Evolutionary conservation across 345 rosid genomes (phyloP).

Genomic region (Carallia brachiata): DNA sequence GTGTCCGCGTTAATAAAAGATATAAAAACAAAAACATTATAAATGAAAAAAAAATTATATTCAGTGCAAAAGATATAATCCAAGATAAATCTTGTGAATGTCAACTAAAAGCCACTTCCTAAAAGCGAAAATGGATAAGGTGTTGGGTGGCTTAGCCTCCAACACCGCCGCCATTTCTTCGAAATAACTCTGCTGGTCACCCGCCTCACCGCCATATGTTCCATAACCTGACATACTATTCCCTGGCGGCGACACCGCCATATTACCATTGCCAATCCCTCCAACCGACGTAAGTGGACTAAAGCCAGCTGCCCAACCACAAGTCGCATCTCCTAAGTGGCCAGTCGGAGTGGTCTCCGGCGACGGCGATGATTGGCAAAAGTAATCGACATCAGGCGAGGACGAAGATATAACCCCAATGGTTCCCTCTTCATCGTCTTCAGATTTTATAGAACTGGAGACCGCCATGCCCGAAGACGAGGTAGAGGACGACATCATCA

Average conservation of each 20-base stretch:
- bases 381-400: conserved; percentile 27
- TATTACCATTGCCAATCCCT: conserved; percentile 7
- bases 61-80: conserved; percentile 25
- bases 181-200: conserved; percentile 33
- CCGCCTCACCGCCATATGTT: conserved; percentile 13
- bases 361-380: conserved; percentile 29
- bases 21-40: background rate
- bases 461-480: conserved; percentile 41
- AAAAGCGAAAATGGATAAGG: conserved; percentile 85
- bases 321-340: conserved; percentile 24
- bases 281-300: background rate
- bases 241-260: conserved; percentile 20
- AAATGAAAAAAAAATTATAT: background rate
- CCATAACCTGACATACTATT: conserved; percentile 20
- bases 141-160: conserved; percentile 38
- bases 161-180: conserved; percentile 41
- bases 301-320: background rate
- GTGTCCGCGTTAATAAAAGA: background rate
- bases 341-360: conserved; percentile 35
- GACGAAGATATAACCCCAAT: conserved; percentile 36
- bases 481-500: conserved; percentile 34
- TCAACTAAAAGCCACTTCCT: conserved; percentile 65
- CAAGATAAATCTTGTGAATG: conserved; percentile 27
- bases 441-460: conserved; percentile 52
- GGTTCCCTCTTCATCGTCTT: conserved; percentile 45